These are phyloP conservation scores for Zygosaccharomyces bisporus DNA, from an alignment of 805 yeast genomes.

Conservation along the genomic window DNA sequence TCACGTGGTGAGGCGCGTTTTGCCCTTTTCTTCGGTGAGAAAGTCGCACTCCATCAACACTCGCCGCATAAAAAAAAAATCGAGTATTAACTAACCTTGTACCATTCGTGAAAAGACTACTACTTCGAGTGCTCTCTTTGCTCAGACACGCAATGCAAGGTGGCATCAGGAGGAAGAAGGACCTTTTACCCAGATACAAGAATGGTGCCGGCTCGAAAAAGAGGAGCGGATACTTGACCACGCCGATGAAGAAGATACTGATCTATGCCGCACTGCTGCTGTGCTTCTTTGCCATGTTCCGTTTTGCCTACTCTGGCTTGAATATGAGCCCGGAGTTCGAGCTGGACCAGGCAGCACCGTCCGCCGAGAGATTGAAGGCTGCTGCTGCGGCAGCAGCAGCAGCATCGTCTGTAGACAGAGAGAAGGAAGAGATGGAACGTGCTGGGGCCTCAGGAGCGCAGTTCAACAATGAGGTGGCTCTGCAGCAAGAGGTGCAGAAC, in stretches of 20 bases:
- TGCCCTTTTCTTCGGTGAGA: background rate
- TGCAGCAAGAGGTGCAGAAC: conserved; percentile 30
- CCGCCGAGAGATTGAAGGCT: conserved; percentile 5
- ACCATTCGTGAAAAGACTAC: background rate
- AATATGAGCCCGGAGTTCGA: conserved; percentile 26
- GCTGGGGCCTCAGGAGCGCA: conserved; percentile 22
- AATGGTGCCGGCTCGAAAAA: conserved; percentile 23
- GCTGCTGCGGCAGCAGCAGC: conserved; percentile 6
- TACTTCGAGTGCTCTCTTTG: background rate
- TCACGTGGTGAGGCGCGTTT: conserved; percentile 3
- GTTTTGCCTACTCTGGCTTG: conserved; percentile 17
- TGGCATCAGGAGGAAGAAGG: conserved; percentile 34
- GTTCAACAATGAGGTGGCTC: conserved; percentile 33
- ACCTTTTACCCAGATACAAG: conserved; percentile 42
- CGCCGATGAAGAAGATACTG: conserved; percentile 46
- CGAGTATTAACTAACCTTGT: background rate
- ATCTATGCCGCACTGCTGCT: conserved; percentile 38
- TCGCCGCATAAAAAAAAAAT: background rate
- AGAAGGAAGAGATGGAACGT: conserved; percentile 13
- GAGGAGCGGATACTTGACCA: conserved; percentile 37
- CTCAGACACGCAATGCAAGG: conserved; percentile 28
- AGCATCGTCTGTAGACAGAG: conserved; percentile 8
- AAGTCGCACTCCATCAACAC: background rate
- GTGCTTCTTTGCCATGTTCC: conserved; percentile 35
- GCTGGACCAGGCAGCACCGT: conserved; percentile 23